These are phyloP conservation scores for Papiliotrema laurentii DNA, from an alignment of 1,284 basidiomycete genomes.

Conservation along the genomic window DNA sequence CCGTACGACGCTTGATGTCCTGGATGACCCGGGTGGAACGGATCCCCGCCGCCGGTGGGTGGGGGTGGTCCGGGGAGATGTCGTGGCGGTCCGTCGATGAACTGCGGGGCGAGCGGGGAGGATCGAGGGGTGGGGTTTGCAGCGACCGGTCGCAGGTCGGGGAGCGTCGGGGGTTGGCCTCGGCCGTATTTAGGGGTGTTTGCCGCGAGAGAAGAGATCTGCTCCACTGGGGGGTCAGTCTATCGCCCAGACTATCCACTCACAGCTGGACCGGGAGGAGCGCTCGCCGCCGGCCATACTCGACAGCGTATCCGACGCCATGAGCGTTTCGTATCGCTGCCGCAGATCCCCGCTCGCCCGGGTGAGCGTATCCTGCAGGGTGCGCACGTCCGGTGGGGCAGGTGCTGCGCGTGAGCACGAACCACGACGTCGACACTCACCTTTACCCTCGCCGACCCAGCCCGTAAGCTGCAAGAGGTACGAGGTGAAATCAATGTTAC, in stretches of 20 bases:
- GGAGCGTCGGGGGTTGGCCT: background rate
- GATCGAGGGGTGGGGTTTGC: background rate
- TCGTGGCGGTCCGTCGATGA: no score
- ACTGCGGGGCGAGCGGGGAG: no score
- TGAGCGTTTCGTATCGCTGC: conserved; percentile 25
- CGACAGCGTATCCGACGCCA: conserved; percentile 23
- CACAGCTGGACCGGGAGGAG: background rate
- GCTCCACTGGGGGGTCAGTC: background rate
- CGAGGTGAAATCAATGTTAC: conserved; percentile 26
- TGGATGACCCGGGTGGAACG: no score
- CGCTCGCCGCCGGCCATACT: conserved; percentile 10
- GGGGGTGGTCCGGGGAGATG: no score
- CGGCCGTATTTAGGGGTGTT: no score
- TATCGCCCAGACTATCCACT: background rate
- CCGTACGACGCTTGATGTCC: no score
- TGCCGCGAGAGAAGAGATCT: no score
- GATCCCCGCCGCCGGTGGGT: no score
- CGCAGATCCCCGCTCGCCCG: conserved; percentile 20
- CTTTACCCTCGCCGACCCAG: conserved; percentile 18
- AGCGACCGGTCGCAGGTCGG: background rate
- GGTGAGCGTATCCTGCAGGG: conserved; percentile 23
- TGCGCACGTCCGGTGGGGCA: conserved; percentile 12
- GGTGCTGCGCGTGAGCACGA: conserved; percentile 6
- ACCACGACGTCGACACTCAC: conserved; percentile 11
- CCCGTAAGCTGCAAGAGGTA: conserved; percentile 32